Evolutionary conservation across 148 eudicot species (phyloP).

Genomic region (Chenopodium album): DNA sequence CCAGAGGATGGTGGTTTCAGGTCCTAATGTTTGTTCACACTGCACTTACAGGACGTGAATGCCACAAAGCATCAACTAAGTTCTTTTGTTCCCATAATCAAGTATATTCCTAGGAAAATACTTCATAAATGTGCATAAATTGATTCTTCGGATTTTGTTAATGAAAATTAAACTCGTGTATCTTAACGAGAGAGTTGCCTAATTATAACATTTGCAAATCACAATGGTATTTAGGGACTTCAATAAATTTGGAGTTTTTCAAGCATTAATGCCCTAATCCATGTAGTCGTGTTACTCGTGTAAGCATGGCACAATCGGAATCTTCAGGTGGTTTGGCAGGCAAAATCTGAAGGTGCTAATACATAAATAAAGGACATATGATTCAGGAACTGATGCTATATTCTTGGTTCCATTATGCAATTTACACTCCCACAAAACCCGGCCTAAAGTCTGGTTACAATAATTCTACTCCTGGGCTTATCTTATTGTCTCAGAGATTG

Average conservation of each 20-base stretch:
- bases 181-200: not conserved
- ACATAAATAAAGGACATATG: constrained; percentile 7
- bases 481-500: constrained; percentile 4
- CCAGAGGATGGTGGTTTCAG: constrained; percentile 8
- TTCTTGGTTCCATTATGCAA: constrained; percentile 22
- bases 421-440: constrained; percentile 8
- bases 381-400: constrained; percentile 28
- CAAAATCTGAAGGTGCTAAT: constrained; percentile 22
- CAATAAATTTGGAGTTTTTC: no score
- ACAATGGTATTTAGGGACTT: no score
- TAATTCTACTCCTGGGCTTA: not conserved
- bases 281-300: constrained; percentile 16
- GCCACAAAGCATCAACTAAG: constrained; percentile 23
- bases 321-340: constrained; percentile 27
- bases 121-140: constrained; percentile 24
- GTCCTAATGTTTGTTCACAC: constrained; percentile 18
- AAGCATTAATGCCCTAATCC: constrained; percentile 4
- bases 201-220: not conserved
- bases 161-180: constrained; percentile 7
- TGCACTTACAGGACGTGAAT: constrained; percentile 3
- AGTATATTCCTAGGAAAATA: constrained; percentile 31
- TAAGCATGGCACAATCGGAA: constrained; percentile 7
- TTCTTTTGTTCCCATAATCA: constrained; percentile 26
- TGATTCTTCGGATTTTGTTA: constrained; percentile 16
- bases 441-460: not conserved